Evolutionary conservation across 306 rosid species (phyloP), one percentile per base, ranked within the genome.

Genomic region (Nissolia schottii): DNA sequence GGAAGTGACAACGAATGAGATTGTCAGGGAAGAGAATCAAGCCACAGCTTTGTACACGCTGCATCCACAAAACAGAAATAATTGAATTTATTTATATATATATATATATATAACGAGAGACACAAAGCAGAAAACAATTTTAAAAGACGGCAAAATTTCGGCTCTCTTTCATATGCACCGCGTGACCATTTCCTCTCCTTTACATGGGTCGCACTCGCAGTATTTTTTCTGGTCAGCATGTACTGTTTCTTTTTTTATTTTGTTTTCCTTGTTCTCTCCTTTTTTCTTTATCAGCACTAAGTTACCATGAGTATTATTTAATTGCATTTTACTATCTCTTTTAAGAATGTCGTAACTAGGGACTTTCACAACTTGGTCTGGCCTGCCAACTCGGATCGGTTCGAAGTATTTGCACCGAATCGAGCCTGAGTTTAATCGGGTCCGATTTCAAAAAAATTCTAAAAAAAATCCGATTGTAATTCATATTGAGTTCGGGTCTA

Each of bases 1-100:
- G 74, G 75, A 66, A 70, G 77, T 43, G 37, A 75, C 73, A 34
- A 37, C 58, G n/a, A n/a, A n/a, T n/a, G 77, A 82, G 89, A 79
- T 82, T 73, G 78, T 79, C 76, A 70, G 72, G 66, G 85, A 75
- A 9, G 64, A 65, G 64, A 81, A 73, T 93, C 82, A 76, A 53
- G 71, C 68, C 75, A 78, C 84, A 78, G 80, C 84, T 78, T 74
- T 76, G 58, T 73, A n/a, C n/a, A 63, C 71, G 78, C 93, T 67
- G 86, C 82, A 78, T 85, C 96, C 93, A 87, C 93, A 87, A 87
- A 70, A 77, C 10, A 24, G 6, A 41, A 32, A 46, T 5, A n/a
- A n/a, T n/a, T n/a, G n/a, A n/a, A n/a, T n/a, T n/a, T n/a, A n/a
- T n/a, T n/a, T n/a, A n/a, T n/a, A n/a, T n/a, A n/a, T n/a, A n/a